Conservation (phyloP, 176 grass and related monocot genomes). For the Hsuehochloa calcarea region DNA sequence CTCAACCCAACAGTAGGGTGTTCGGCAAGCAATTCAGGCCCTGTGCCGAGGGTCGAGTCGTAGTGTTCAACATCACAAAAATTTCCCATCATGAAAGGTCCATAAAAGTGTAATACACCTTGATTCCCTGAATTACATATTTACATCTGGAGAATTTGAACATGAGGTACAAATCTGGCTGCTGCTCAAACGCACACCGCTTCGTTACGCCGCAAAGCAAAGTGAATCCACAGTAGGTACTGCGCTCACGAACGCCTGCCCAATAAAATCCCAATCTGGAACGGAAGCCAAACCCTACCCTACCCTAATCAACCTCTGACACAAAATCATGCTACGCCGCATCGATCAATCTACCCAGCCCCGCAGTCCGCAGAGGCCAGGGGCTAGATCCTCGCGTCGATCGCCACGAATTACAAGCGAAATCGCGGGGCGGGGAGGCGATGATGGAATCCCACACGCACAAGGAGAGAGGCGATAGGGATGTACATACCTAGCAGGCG, state of each 20-base stretch:
- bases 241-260: background rate
- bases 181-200: background rate
- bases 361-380: background rate
- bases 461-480: background rate
- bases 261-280: background rate
- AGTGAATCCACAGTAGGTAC: background rate
- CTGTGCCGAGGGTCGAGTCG: background rate
- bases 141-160: background rate
- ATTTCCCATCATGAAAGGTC: background rate
- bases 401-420: background rate
- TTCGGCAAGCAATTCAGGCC: background rate
- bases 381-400: background rate
- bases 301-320: background rate
- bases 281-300: constrained; percentile 16
- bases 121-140: background rate
- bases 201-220: background rate
- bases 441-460: background rate
- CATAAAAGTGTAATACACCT: background rate
- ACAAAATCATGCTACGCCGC: background rate
- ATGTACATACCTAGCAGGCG: constrained; percentile 50
- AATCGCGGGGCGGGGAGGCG: background rate
- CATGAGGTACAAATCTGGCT: background rate
- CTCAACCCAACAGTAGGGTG: background rate
- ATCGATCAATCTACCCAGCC: background rate
- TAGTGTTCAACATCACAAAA: background rate